Percentiles rank a stretch among this genome's conserved stretches.
Conservation (phyloP, 495 filamentous ascomycete genomes). For the Achaetomiella virescens region DNA sequence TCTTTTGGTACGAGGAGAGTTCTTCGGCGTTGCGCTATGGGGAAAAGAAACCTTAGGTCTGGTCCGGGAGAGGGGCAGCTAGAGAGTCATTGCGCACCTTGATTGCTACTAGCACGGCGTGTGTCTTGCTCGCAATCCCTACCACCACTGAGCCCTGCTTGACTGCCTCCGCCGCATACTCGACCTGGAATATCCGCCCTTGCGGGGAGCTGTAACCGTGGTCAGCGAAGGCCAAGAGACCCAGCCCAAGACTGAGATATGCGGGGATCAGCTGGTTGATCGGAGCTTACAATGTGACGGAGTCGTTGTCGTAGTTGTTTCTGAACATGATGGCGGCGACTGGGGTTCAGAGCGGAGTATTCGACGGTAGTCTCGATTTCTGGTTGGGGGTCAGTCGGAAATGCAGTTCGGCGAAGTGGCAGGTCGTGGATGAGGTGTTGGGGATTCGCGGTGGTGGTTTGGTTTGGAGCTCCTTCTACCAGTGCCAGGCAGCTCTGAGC, state of each 20-base stretch:
- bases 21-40: slow-evolving; percentile 93
- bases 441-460: slow-evolving; percentile 1
- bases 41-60: slow-evolving; percentile 6
- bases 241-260: neutral
- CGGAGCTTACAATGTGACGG: slow-evolving; percentile 85
- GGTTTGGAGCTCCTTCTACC: slow-evolving; percentile 9
- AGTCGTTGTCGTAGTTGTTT: slow-evolving; percentile 99
- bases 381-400: neutral
- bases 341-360: neutral
- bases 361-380: neutral
- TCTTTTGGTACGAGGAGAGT: slow-evolving; percentile 99
- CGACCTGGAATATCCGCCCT: slow-evolving; percentile 98
- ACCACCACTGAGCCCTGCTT: slow-evolving; percentile 99
- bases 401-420: neutral
- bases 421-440: slow-evolving; percentile 5
- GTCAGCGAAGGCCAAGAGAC: slow-evolving; percentile 11
- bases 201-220: slow-evolving; percentile 73
- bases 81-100: slow-evolving; percentile 58
- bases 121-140: slow-evolving; percentile 94
- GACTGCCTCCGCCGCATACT: slow-evolving; percentile 97
- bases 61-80: neutral
- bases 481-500: slow-evolving; percentile 32
- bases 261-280: neutral
- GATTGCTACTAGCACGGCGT: slow-evolving; percentile 88
- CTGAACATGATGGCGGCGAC: slow-evolving; percentile 71